A percentile compares a stretch with the other conserved stretches of the same genome.
phyloP scores from a whole-genome alignment of 345 rosid genomes.

The Hibiscus syriacus region DNA sequence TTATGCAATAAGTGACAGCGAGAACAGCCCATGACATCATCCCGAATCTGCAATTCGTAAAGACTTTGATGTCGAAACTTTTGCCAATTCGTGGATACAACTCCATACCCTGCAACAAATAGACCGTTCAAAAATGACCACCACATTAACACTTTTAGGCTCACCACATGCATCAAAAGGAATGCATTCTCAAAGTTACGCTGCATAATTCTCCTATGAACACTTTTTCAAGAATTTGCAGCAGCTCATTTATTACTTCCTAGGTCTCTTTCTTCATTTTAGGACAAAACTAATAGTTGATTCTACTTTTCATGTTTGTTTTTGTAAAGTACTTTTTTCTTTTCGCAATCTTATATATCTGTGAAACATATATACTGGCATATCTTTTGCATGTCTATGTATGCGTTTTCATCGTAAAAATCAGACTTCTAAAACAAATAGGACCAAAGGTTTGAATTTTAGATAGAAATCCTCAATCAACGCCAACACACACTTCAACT shows the following conservation, averaged over 20 bases:
- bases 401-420: not conserved
- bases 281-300: not conserved
- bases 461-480: not conserved
- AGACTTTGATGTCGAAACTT: constrained; percentile 92
- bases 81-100: constrained; percentile 96
- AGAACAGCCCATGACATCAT: constrained; percentile 99
- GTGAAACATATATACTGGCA: not conserved
- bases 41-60: constrained; percentile 97
- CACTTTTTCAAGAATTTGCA: not conserved
- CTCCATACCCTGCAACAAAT: constrained; percentile 83
- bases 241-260: not conserved
- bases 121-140: constrained; percentile 7
- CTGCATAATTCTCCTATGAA: not conserved
- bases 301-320: not conserved
- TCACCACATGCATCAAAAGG: not conserved
- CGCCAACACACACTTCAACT: not conserved
- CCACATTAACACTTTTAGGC: not conserved
- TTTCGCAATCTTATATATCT: not conserved
- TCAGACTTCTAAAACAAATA: not conserved
- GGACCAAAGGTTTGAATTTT: not conserved
- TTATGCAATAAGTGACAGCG: constrained; percentile 94
- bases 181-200: not conserved
- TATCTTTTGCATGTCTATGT: not conserved
- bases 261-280: not conserved
- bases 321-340: not conserved